Conservation (phyloP, 768 basidiomycete genomes). For the Leccinum subgranulosum region DNA sequence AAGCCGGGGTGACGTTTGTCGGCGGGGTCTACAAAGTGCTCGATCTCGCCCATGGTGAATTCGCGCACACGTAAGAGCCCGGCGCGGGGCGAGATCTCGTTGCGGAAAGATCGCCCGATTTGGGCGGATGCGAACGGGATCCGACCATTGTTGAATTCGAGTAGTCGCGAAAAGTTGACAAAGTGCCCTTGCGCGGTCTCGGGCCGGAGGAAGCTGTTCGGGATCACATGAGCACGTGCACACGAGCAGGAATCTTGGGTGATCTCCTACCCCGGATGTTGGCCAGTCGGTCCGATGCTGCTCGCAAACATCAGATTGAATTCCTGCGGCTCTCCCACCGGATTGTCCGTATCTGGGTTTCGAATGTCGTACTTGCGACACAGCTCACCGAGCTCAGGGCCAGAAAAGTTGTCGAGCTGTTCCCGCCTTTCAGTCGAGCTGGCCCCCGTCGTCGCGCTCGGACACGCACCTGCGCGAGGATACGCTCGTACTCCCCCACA, state of each 20-base stretch:
- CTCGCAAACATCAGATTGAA: constrained; percentile 99
- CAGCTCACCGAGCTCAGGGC: constrained; percentile 83
- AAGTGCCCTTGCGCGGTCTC: constrained; percentile 99
- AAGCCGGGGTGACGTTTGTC: constrained; percentile 90
- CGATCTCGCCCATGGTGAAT: constrained; percentile 99
- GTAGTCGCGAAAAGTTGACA: constrained; percentile 93
- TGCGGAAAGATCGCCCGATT: constrained; percentile 93
- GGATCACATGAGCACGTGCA: background rate
- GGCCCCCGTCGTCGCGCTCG: background rate
- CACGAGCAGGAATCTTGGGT: background rate
- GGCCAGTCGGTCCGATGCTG: constrained; percentile 96
- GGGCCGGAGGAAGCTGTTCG: constrained; percentile 81
- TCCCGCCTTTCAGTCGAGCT: background rate
- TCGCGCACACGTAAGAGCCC: constrained; percentile 96
- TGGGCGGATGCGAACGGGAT: constrained; percentile 97
- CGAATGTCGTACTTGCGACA: constrained; percentile 75
- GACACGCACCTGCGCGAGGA: constrained; percentile 79
- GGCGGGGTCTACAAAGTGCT: constrained; percentile 95
- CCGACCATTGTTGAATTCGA: constrained; percentile 97
- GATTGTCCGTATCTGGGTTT: constrained; percentile 92
- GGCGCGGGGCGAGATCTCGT: constrained; percentile 96
- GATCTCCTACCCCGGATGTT: constrained; percentile 78
- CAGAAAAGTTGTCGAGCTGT: constrained; percentile 79
- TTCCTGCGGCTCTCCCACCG: constrained; percentile 86
- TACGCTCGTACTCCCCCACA: constrained; percentile 73